phyloP scores from a whole-genome alignment of 2,329 filamentous ascomycete genomes.

The Phialemonium atrogriseum region DNA sequence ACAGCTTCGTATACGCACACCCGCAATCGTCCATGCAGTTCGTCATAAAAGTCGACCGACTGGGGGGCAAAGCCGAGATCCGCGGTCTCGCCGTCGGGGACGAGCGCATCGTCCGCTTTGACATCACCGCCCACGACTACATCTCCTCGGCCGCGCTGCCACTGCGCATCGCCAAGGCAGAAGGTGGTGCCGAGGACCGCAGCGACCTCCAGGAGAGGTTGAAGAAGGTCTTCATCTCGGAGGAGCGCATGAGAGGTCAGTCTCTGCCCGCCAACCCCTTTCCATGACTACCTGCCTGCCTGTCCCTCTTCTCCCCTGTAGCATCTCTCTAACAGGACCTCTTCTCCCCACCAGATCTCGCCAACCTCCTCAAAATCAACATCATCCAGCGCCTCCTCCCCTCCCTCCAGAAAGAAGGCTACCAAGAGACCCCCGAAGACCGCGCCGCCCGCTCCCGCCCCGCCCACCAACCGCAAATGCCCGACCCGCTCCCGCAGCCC shows the following conservation, averaged over 20 bases:
- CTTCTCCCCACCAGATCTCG: conserved; percentile 41
- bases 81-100: conserved; percentile 71
- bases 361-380: conserved; percentile 63
- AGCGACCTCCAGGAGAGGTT: conserved; percentile 38
- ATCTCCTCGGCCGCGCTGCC: conserved; percentile 54
- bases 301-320: too few relatives aligned
- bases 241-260: conserved; percentile 49
- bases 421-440: conserved; percentile 49
- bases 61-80: conserved; percentile 78
- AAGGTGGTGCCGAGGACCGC: conserved; percentile 37
- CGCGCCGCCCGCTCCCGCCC: conserved; percentile 21
- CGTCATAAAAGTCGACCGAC: conserved; percentile 70
- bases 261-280: too few relatives aligned
- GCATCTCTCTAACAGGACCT: conserved; percentile 3
- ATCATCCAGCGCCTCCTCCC: conserved; percentile 82
- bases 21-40: conserved; percentile 78
- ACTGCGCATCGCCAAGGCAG: conserved; percentile 41
- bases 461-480: conserved; percentile 28
- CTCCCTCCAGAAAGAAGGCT: conserved; percentile 67
- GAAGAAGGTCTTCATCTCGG: conserved; percentile 64
- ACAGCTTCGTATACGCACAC: conserved; percentile 82
- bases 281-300: too few relatives aligned
- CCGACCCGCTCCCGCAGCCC: conserved; percentile 46
- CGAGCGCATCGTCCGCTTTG: conserved; percentile 72
- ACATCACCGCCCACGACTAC: conserved; percentile 67